phyloP scores from a whole-genome alignment of 148 eudicot genomes.

The Amaranthus hypochondriacus region DNA sequence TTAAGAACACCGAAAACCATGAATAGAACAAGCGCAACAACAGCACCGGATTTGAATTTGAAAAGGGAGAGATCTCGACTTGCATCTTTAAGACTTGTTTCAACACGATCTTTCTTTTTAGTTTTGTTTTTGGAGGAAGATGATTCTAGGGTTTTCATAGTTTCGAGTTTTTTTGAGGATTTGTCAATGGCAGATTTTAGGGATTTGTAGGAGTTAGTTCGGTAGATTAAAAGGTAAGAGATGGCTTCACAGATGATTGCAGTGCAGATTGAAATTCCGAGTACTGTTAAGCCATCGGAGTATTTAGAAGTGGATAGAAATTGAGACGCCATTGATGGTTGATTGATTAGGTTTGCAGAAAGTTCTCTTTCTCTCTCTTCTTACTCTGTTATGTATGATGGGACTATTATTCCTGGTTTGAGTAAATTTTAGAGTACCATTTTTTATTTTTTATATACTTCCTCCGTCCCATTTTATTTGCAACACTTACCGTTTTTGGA shows the following conservation, averaged over 20 bases:
- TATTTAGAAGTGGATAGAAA: slow-evolving; percentile 43
- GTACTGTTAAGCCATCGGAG: slow-evolving; percentile 70
- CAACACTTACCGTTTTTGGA: too few relatives aligned
- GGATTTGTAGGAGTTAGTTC: slow-evolving; percentile 87
- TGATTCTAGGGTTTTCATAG: slow-evolving; percentile 58
- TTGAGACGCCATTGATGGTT: slow-evolving; percentile 46
- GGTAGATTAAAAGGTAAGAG: slow-evolving; percentile 86
- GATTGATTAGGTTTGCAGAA: neutral
- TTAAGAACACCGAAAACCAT: slow-evolving; percentile 75
- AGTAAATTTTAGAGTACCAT: too few relatives aligned
- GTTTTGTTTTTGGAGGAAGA: slow-evolving; percentile 40
- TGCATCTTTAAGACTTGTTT: slow-evolving; percentile 75
- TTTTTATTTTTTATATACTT: too few relatives aligned
- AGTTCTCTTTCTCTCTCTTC: slow-evolving; percentile 10
- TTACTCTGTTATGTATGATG: neutral
- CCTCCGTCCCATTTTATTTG: too few relatives aligned
- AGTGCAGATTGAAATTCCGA: slow-evolving; percentile 63
- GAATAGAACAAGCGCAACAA: slow-evolving; percentile 81
- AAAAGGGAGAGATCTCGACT: slow-evolving; percentile 81
- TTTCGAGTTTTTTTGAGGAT: slow-evolving; percentile 88
- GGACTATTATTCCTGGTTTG: too few relatives aligned
- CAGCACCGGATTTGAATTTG: slow-evolving; percentile 93
- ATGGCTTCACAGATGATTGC: slow-evolving; percentile 85
- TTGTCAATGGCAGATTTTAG: slow-evolving; percentile 88
- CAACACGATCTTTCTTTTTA: slow-evolving; percentile 89